A percentile compares a stretch with the other conserved stretches of the same genome.
Conservation (phyloP, 1,284 basidiomycete species). For the Ceratobasidium sp. region DNA sequence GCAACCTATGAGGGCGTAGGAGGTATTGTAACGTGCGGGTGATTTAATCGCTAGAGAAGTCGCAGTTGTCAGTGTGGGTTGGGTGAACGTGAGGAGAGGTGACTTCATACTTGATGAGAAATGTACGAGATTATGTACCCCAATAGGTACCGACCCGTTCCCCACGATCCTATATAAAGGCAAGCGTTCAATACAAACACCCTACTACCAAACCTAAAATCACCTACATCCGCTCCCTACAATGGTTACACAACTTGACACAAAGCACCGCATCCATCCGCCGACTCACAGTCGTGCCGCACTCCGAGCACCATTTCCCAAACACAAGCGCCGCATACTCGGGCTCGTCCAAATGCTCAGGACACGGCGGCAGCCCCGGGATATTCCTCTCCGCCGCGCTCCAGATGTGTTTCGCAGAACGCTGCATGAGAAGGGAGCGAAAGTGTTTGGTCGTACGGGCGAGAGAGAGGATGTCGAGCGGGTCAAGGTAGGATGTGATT, state of each 20-base stretch:
- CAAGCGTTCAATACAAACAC: neutral
- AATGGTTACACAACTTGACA: slow-evolving; percentile 31
- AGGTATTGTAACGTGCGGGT: neutral
- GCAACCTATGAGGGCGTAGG: slow-evolving; percentile 14
- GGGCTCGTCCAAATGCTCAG: slow-evolving; percentile 21
- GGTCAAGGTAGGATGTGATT: slow-evolving; percentile 25
- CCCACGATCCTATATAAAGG: slow-evolving; percentile 15
- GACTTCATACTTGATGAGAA: slow-evolving; percentile 15
- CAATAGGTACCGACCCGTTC: neutral
- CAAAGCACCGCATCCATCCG: slow-evolving; percentile 33
- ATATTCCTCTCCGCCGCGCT: slow-evolving; percentile 31
- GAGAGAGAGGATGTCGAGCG: slow-evolving; percentile 23
- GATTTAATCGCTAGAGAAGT: slow-evolving; percentile 22
- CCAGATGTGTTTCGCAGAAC: slow-evolving; percentile 32
- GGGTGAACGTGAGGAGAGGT: no score
- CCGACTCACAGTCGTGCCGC: slow-evolving; percentile 10
- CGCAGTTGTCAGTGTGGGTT: slow-evolving; percentile 1
- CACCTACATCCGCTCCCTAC: slow-evolving; percentile 32
- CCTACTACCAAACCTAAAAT: neutral
- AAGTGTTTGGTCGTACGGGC: slow-evolving; percentile 36
- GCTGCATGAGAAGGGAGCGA: slow-evolving; percentile 28
- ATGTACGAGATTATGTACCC: neutral
- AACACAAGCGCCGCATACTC: slow-evolving; percentile 38
- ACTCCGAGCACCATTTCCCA: slow-evolving; percentile 28
- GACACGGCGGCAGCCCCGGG: slow-evolving; percentile 22